Base-by-base conservation (phyloP, 257 asterid genomes). In the Echites panduratus region DNA sequence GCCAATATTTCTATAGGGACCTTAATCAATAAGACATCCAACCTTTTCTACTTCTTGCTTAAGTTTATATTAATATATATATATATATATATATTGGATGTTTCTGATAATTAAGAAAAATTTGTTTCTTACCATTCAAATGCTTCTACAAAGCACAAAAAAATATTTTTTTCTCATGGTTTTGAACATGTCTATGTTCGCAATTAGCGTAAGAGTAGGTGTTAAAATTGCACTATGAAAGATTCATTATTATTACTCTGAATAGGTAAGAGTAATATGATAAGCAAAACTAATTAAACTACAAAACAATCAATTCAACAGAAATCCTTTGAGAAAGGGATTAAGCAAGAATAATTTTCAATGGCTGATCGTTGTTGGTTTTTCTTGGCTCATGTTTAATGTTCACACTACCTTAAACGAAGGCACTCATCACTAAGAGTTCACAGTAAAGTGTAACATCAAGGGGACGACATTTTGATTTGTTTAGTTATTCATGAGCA, bases 291-390 rank as follows among this genome's bases (percentile, higher is more conserved):
- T 0, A n/a, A n/a, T 6, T 40, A 40, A 40, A 6, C 43, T 6
- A 40, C 43, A 40, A 40, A 47, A 13, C 63, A 75, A 75, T n/a
- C 19, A 54, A 13, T 41, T 1, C 56, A 56, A 12, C 24, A 26
- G 4, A 65, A 20, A 7, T 66, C n/a, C n/a, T n/a, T n/a, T n/a
- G n/a, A n/a, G 52, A 29, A 75, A 14, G 76, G 8, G 70, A 47
- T 52, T 47, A 19, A 41, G 43, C 17, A 14, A 22, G 54, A 66
- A 1, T 62, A 32, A 63, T 62, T 35, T 62, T 43, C 14, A n/a
- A 45, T 47, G 26, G 17, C 40, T 29, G n/a, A 20, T 73, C 29
- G 14, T n/a, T 27, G 49, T 65, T 38, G 5, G 19, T 66, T 66
- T 5, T 45, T 45, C 71, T 5, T 20, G 17, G 22, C 29, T 68